These are phyloP conservation scores for Zhuliangozyma parablackwelliae DNA, from an alignment of 1,139 yeast genomes.

Conservation along the genomic window DNA sequence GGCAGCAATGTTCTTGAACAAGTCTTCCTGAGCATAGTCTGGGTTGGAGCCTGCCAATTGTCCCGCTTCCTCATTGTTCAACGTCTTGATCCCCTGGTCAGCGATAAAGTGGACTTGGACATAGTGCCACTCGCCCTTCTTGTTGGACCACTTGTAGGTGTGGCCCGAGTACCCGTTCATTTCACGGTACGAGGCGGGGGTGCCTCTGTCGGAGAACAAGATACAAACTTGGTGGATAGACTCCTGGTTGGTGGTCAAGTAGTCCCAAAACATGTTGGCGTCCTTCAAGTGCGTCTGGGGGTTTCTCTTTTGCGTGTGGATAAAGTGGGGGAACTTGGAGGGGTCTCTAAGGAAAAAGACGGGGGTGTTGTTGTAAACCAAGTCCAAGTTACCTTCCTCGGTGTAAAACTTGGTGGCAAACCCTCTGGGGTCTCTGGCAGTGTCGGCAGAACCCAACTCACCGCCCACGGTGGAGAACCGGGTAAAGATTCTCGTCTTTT, in stretches of 20 bases:
- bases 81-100: conserved; percentile 57
- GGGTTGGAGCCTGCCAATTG: conserved; percentile 58
- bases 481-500: conserved; percentile 68
- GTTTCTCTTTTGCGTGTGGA: conserved; percentile 78
- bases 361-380: conserved; percentile 89
- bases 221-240: conserved; percentile 61
- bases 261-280: conserved; percentile 71
- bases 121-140: conserved; percentile 61
- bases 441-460: conserved; percentile 77
- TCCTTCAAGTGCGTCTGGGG: conserved; percentile 83
- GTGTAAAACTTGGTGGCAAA: conserved; percentile 80
- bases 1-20: conserved; percentile 56
- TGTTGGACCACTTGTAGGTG: conserved; percentile 64
- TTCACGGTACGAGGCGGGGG: conserved; percentile 59
- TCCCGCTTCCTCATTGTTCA: conserved; percentile 56
- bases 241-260: conserved; percentile 57
- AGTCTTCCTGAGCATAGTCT: conserved; percentile 60
- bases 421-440: conserved; percentile 90
- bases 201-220: conserved; percentile 65
- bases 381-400: conserved; percentile 83
- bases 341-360: conserved; percentile 85
- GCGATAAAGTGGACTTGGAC: conserved; percentile 60
- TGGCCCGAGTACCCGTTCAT: conserved; percentile 76
- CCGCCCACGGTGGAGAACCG: conserved; percentile 91
- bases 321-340: conserved; percentile 80